phyloP scores from a whole-genome alignment of 2,329 filamentous ascomycete genomes.

The Diaporthe ampelina region DNA sequence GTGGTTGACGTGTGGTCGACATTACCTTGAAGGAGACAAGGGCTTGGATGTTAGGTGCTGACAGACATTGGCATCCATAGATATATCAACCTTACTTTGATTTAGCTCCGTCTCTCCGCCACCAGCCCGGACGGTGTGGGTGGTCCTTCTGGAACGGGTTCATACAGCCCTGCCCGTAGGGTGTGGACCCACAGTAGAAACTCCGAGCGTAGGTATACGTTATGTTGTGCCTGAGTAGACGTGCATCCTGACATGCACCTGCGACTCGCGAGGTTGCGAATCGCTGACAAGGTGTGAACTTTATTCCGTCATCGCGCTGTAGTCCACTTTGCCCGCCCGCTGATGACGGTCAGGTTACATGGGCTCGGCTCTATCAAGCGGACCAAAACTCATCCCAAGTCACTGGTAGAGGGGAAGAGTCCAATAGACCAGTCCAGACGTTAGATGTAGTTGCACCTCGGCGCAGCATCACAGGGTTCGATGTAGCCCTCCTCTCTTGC shows the following conservation, averaged over 20 bases:
- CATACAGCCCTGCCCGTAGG: background rate
- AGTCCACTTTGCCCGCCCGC: background rate
- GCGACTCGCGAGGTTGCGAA: constrained; percentile 31
- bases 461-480: background rate
- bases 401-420: no score
- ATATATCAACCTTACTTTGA: background rate
- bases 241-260: constrained; percentile 13
- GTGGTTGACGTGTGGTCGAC: background rate
- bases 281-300: constrained; percentile 30
- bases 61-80: background rate
- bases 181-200: constrained; percentile 29
- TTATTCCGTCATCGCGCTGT: background rate
- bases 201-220: constrained; percentile 13
- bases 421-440: background rate
- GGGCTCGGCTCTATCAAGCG: background rate
- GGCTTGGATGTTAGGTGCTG: background rate
- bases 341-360: background rate
- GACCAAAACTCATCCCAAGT: background rate
- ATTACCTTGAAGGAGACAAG: background rate
- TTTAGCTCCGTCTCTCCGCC: background rate
- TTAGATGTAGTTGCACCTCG: no score
- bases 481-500: background rate
- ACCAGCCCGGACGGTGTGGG: background rate
- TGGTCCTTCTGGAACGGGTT: constrained; percentile 6
- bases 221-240: constrained; percentile 5